Evolutionary conservation across 2,329 filamentous ascomycete species (phyloP).

Genomic region (Paecilomyces dactylethromorphus): DNA sequence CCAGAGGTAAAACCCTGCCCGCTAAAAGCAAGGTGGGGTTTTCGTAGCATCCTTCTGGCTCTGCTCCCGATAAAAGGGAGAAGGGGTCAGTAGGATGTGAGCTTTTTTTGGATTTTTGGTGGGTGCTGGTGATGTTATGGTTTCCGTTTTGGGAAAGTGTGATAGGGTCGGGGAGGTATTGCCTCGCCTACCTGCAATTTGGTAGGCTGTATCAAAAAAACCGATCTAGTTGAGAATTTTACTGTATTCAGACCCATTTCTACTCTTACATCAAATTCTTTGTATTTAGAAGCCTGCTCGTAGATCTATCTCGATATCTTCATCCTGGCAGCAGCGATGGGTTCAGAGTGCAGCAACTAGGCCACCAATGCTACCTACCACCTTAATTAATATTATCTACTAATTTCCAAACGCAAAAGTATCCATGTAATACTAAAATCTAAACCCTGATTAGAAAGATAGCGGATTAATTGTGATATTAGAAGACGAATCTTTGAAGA

Average conservation of each 20-base stretch:
- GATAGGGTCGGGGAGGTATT: conserved; percentile 11
- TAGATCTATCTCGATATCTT: conserved; percentile 8
- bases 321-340: conserved; percentile 18
- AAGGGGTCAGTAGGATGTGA: neutral
- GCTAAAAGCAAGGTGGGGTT: neutral
- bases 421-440: neutral
- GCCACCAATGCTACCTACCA: neutral
- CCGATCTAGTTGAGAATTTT: conserved; percentile 16
- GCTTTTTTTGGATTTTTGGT: conserved; percentile 5
- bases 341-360: conserved; percentile 24
- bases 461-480: too few relatives aligned
- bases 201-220: conserved; percentile 20
- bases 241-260: conserved; percentile 10
- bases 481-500: too few relatives aligned
- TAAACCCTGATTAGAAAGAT: too few relatives aligned
- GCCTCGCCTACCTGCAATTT: conserved; percentile 21
- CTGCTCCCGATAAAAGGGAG: neutral
- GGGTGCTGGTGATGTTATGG: conserved; percentile 12
- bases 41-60: neutral
- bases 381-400: too few relatives aligned
- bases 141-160: neutral
- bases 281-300: conserved; percentile 12
- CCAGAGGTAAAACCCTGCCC: neutral
- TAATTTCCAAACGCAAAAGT: neutral
- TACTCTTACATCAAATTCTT: conserved; percentile 12